Conservation (phyloP, 306 rosid species). For the Rubus parviflorus region DNA sequence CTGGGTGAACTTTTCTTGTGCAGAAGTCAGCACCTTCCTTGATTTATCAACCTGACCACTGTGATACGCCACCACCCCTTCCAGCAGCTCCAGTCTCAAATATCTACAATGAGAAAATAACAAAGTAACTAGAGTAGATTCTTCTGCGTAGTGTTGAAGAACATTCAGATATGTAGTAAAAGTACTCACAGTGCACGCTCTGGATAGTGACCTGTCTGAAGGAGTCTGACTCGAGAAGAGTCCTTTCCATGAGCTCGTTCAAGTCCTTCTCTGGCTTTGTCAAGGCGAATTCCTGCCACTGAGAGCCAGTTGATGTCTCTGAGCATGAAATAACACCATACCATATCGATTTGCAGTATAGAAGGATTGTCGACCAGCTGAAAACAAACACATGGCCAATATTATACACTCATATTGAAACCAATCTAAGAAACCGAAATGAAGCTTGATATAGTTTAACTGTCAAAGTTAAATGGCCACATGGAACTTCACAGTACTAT, state of each 20-base stretch:
- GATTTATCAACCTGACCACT: slow-evolving; percentile 68
- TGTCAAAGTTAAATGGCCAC: slow-evolving; percentile 8
- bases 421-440: background rate
- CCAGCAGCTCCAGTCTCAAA: slow-evolving; percentile 88
- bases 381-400: slow-evolving; percentile 23
- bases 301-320: slow-evolving; percentile 80
- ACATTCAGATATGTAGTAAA: background rate
- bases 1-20: slow-evolving; percentile 59
- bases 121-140: slow-evolving; percentile 18
- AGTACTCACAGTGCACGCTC: slow-evolving; percentile 83
- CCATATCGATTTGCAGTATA: slow-evolving; percentile 93
- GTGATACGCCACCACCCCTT: slow-evolving; percentile 93
- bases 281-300: slow-evolving; percentile 82
- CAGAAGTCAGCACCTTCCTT: slow-evolving; percentile 55
- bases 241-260: slow-evolving; percentile 88
- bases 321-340: slow-evolving; percentile 99
- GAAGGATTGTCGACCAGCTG: slow-evolving; percentile 91
- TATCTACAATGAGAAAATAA: slow-evolving; percentile 39
- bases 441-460: background rate
- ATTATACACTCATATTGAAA: slow-evolving; percentile 12
- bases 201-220: slow-evolving; percentile 80
- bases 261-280: slow-evolving; percentile 65
- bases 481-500: background rate
- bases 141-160: background rate
- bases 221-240: slow-evolving; percentile 67